Evolutionary conservation across 192 early-diverging fungal species (phyloP).

Genomic region (Dimargaris xerosporica): DNA sequence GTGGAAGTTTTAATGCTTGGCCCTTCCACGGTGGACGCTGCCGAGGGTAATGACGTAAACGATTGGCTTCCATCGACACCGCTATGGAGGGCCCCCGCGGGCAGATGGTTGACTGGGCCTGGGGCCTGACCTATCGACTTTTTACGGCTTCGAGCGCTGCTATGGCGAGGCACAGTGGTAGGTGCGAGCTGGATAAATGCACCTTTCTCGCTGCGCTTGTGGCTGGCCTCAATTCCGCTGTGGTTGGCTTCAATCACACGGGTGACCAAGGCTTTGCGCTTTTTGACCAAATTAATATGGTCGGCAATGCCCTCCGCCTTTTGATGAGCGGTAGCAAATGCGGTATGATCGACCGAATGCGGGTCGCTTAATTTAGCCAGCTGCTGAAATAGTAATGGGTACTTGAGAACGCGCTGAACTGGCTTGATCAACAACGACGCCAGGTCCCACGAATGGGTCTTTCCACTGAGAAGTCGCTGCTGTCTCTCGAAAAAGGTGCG

Average conservation of each 20-base stretch:
- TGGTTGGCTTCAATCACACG: constrained; percentile 58
- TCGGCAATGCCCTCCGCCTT: constrained; percentile 50
- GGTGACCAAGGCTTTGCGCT: constrained; percentile 72
- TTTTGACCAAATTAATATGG: constrained; percentile 72
- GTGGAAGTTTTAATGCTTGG: too few species aligned
- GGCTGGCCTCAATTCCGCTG: too few species aligned
- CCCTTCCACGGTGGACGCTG: too few species aligned
- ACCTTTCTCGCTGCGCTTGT: too few species aligned
- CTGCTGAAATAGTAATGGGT: constrained; percentile 66
- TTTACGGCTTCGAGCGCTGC: too few species aligned
- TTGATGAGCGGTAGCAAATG: constrained; percentile 30
- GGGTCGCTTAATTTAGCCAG: constrained; percentile 26
- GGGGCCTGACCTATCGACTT: too few species aligned
- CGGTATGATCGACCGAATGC: constrained; percentile 39
- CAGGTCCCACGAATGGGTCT: constrained; percentile 85
- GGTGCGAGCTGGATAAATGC: too few species aligned
- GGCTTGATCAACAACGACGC: constrained; percentile 86
- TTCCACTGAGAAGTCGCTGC: constrained; percentile 24
- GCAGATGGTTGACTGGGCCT: too few species aligned
- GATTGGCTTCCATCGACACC: too few species aligned
- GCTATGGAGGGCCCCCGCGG: too few species aligned
- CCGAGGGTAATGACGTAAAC: too few species aligned
- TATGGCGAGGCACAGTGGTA: too few species aligned
- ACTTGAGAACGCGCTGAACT: constrained; percentile 94
- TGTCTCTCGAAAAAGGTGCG: constrained; percentile 20